phyloP scores from a whole-genome alignment of 23 red algal genomes.

The Pyropia yezoensis region DNA sequence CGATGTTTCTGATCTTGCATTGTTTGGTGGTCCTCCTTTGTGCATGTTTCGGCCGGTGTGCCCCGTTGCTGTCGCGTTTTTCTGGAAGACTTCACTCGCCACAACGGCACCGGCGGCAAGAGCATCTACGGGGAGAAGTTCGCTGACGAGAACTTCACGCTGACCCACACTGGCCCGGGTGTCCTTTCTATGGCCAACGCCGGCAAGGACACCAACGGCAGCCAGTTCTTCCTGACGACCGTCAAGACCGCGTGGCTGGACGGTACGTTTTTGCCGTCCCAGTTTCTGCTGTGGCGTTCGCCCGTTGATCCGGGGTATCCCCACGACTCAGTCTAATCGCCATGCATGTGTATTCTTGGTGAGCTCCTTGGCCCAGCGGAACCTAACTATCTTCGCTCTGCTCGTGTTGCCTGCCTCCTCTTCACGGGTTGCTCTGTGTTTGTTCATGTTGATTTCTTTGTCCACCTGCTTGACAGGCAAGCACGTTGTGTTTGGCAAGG shows the following conservation, averaged over 20 bases:
- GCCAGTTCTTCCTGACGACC: slow-evolving; percentile 91
- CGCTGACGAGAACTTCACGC: slow-evolving; percentile 91
- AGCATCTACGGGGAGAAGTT: slow-evolving; percentile 96
- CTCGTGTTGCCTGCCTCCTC: too few relatives aligned
- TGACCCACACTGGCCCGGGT: slow-evolving; percentile 61
- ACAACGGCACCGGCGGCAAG: slow-evolving; percentile 92
- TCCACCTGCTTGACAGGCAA: slow-evolving; percentile 18
- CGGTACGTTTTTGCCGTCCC: too few relatives aligned
- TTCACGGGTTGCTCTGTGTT: not conserved
- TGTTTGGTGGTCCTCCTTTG: not conserved
- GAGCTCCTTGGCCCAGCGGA: too few relatives aligned
- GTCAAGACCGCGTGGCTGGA: slow-evolving; percentile 22
- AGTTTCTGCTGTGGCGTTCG: too few relatives aligned
- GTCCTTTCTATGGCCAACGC: slow-evolving; percentile 97
- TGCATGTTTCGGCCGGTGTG: not conserved
- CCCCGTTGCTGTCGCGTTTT: not conserved
- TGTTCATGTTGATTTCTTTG: not conserved
- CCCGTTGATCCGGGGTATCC: too few relatives aligned
- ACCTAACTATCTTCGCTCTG: too few relatives aligned
- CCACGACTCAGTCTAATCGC: too few relatives aligned
- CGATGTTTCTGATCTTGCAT: not conserved
- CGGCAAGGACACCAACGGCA: slow-evolving; percentile 85
- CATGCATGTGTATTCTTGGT: too few relatives aligned
- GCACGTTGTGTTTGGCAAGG: slow-evolving; percentile 93
- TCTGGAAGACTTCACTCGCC: slow-evolving; percentile 60